Evolutionary conservation across 1,284 basidiomycete genomes (phyloP), one percentile per base, ranked within the genome.

Genomic region (Athelia sp.): DNA sequence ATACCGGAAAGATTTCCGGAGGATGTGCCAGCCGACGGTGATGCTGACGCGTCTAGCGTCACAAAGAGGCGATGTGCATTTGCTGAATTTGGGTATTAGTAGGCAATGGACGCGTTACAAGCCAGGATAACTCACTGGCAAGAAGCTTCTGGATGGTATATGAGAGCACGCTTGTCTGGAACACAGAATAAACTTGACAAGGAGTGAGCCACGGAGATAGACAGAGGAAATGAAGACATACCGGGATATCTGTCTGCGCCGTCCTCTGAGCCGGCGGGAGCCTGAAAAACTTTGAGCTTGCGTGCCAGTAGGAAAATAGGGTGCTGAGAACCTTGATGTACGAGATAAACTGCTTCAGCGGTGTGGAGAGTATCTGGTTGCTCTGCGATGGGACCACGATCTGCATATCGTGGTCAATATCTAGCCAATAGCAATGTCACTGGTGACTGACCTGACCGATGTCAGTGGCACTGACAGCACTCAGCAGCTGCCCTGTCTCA

Each of bases 381-480:
- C 78, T 87, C 62, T 87, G 75, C 1, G 84, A 81, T 1, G 87
- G 87, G 3, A 86, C 82, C 2, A 90, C 82, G 42, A 87, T 71
- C 82, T 88, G 50, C 21, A 13, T 4, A 29, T 29, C 26, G 45
- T 42, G 29, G 10, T 34, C 14, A 48, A 53, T 32, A 23, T 24
- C 6, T 43, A 26, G 45, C 17, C 40, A 18, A 17, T 22, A 29
- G 49, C 50, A 18, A n/a, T 21, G 18, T 21, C n/a, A 2, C 19
- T 43, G 46, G 32, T 45, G 22, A 21, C 22, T 52, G 52, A 83
- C 85, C 73, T 80, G 82, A 48, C 84, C 85, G 34, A 90, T 71
- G 60, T 90, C 87, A 8, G 85, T 88, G 2, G 89, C 87, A 58
- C 84, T 88, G 26, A 90, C 79, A 3, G 85, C 84, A 54, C 87